phyloP scores from a whole-genome alignment of 345 rosid genomes.

The Adansonia digitata region DNA sequence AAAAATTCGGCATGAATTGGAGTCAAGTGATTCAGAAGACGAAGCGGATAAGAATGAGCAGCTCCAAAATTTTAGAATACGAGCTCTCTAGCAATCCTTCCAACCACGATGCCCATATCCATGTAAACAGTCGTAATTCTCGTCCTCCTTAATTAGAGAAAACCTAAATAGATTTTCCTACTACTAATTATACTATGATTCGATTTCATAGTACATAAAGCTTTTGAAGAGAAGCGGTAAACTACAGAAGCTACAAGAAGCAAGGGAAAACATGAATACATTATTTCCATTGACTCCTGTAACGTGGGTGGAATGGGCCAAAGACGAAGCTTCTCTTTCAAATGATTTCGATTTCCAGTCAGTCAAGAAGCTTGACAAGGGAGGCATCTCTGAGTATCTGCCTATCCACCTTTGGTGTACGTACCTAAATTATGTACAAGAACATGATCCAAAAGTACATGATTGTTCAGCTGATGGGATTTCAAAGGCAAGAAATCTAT shows the following conservation, averaged over 20 bases:
- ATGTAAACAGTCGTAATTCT: slow-evolving; percentile 32
- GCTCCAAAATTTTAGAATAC: slow-evolving; percentile 50
- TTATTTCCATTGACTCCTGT: slow-evolving; percentile 69
- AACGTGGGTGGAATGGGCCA: slow-evolving; percentile 87
- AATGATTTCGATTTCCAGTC: slow-evolving; percentile 1
- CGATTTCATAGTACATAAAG: slow-evolving; percentile 51
- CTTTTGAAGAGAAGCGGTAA: slow-evolving; percentile 74
- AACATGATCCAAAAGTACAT: slow-evolving; percentile 52
- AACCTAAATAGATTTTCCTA: background rate
- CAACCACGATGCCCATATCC: slow-evolving; percentile 67
- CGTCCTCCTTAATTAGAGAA: background rate
- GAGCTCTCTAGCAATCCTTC: slow-evolving; percentile 59
- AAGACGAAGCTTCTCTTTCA: slow-evolving; percentile 72
- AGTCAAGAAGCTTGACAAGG: slow-evolving; percentile 70
- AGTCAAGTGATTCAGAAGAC: slow-evolving; percentile 51
- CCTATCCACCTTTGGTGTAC: slow-evolving; percentile 87
- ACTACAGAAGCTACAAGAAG: slow-evolving; percentile 68
- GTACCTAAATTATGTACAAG: slow-evolving; percentile 67
- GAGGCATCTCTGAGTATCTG: slow-evolving; percentile 73
- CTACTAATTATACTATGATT: background rate
- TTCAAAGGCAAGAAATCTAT: slow-evolving; percentile 68
- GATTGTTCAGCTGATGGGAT: slow-evolving; percentile 55
- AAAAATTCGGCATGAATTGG: slow-evolving; percentile 40
- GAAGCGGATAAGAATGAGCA: slow-evolving; percentile 46
- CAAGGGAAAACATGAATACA: slow-evolving; percentile 74